A percentile compares a stretch with the other conserved stretches of the same genome.
Evolutionary conservation across 768 basidiomycete species (phyloP).

Genomic region (Termitomyces sp.): DNA sequence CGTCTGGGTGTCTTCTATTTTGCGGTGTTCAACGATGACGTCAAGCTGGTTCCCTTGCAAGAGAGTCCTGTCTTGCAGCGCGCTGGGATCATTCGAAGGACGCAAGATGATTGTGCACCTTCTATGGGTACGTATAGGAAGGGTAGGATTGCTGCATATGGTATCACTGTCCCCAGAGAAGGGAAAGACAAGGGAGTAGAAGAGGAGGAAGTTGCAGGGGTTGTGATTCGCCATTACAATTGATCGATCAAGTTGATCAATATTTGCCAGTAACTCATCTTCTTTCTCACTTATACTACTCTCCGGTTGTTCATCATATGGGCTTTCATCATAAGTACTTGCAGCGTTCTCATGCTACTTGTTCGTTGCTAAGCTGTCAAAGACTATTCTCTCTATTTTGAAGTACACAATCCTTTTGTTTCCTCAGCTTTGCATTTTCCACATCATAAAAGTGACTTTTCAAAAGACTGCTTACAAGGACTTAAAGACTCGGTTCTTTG

Average conservation of each 20-base stretch:
- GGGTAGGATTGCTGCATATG: constrained; percentile 35
- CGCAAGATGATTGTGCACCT: constrained; percentile 31
- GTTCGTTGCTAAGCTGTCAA: too few species aligned
- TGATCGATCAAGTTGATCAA: constrained; percentile 18
- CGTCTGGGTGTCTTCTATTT: constrained; percentile 49
- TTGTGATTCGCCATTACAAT: constrained; percentile 44
- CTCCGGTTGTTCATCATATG: too few species aligned
- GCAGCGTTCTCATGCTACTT: too few species aligned
- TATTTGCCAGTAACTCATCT: too few species aligned
- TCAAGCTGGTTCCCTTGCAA: constrained; percentile 31
- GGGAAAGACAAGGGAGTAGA: constrained; percentile 33
- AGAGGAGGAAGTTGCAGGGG: constrained; percentile 40
- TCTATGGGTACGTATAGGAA: constrained; percentile 37
- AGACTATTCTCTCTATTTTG: too few species aligned
- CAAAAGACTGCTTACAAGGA: too few species aligned
- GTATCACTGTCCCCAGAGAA: constrained; percentile 25
- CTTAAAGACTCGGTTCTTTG: too few species aligned
- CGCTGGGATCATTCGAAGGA: constrained; percentile 27
- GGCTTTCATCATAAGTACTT: too few species aligned
- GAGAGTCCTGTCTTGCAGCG: constrained; percentile 38
- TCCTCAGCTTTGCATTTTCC: too few species aligned
- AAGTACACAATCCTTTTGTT: too few species aligned
- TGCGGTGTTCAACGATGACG: constrained; percentile 36
- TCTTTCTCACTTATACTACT: too few species aligned
- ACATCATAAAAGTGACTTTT: too few species aligned